Conservation (phyloP, 73 alveolate species). For the Symbiodinium natans region DNA sequence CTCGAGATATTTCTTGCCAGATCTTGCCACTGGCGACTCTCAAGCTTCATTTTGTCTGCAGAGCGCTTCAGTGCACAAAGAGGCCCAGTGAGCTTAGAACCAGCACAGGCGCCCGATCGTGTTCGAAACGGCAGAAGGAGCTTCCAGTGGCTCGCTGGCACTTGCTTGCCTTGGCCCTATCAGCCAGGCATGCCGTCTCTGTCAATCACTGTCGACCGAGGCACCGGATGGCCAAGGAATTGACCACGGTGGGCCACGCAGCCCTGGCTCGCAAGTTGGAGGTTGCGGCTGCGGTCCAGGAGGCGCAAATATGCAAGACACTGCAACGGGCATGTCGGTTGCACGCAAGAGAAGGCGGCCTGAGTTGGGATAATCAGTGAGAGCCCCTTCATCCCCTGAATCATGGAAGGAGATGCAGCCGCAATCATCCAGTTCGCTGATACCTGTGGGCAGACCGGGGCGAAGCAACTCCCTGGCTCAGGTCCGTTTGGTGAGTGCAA, state of each 20-base stretch:
- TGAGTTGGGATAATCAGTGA: too few species aligned
- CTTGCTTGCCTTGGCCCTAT: neutral
- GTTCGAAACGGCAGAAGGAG: neutral
- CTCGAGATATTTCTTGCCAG: too few species aligned
- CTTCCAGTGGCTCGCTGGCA: neutral
- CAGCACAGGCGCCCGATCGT: neutral
- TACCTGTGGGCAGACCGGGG: neutral
- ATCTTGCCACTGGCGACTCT: too few species aligned
- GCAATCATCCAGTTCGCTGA: neutral
- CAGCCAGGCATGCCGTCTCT: neutral
- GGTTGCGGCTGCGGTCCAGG: neutral
- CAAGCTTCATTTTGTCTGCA: too few species aligned
- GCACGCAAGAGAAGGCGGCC: too few species aligned
- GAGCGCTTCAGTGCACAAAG: too few species aligned
- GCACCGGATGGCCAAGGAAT: constrained; percentile 20
- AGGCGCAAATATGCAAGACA: neutral
- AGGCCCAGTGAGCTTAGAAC: too few species aligned
- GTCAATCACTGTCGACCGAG: neutral
- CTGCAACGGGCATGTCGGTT: neutral
- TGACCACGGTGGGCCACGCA: constrained; percentile 9
- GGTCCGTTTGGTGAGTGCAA: too few species aligned
- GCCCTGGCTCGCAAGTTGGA: neutral
- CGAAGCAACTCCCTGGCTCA: neutral
- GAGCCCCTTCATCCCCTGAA: too few species aligned
- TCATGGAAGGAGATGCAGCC: neutral